Base-by-base conservation (phyloP, 495 filamentous ascomycete genomes). In the Cercophora samala region DNA sequence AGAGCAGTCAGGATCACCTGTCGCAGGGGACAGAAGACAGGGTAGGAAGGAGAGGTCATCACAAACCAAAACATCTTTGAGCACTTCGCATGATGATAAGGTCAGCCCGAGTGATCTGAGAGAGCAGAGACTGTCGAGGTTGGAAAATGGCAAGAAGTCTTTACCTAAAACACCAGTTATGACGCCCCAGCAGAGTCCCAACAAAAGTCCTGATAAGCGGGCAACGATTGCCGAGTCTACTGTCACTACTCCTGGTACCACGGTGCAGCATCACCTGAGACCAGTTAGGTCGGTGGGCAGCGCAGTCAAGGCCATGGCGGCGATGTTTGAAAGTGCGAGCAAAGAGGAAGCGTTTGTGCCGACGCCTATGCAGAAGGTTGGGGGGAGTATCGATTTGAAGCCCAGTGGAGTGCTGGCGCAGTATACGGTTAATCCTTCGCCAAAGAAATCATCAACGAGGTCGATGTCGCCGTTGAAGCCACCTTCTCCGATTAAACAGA, bases 271-370 rank as follows among this genome's bases (percentile, higher is more conserved):
- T 42, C 60, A 63, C 21, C 56, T 63, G 23, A 67, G 37, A n/a
- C 59, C 66, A 1, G 52, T 29, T 0, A 64, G 59, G 21, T 61
- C 64, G 0, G 37, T 64, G 1, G 71, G 71, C 3, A 78, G 73
- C n/a, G 71, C 73, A 13, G 80, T 82, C 24, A 81, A 75, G 64
- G 79, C 78, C 3, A 81, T 83, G 71, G 73, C 81, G 19, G 80
- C 79, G 24, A 69, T 77, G 60, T 82, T 82, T 69, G 78, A 83
- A 51, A 73, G 68, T 60, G 74, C 70, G 13, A 64, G 72, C 55
- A 68, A 70, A 51, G 55, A 70, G 46, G 55, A 66, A 19, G 18
- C 29, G 0, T 29, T 56, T 55, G 56, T 66, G 2, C 68, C 67
- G 2, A 42, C 64, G 11, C 67, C 62, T 2, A 58, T 29, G 51